Evolutionary conservation across 495 filamentous ascomycete genomes (phyloP).

Genomic region (Saxispiralis lemnorum): DNA sequence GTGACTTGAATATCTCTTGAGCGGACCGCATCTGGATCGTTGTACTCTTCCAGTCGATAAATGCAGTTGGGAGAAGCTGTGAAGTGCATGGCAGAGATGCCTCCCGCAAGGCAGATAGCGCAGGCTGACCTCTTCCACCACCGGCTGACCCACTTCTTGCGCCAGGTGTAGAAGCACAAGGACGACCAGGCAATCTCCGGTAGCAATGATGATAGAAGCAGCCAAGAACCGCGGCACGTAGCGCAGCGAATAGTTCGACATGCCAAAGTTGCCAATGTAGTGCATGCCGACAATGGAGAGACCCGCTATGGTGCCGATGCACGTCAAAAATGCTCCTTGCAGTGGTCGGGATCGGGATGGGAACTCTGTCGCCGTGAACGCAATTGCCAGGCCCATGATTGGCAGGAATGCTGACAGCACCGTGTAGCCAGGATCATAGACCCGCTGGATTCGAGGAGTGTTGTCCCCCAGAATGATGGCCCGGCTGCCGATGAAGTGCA

Average conservation of each 20-base stretch:
- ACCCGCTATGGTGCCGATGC: constrained; percentile 51
- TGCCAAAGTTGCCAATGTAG: constrained; percentile 70
- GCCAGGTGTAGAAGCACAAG: constrained; percentile 59
- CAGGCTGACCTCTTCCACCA: constrained; percentile 57
- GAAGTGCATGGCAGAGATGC: constrained; percentile 83
- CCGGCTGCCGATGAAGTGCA: constrained; percentile 75
- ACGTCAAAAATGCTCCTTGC: constrained; percentile 13
- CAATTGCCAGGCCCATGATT: constrained; percentile 50
- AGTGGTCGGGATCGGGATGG: constrained; percentile 1
- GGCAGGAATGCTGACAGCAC: constrained; percentile 67
- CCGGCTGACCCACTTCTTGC: constrained; percentile 57
- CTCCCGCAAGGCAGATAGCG: constrained; percentile 48
- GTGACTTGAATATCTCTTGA: constrained; percentile 29
- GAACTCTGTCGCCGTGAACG: constrained; percentile 44
- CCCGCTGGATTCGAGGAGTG: constrained; percentile 42
- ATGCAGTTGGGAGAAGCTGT: constrained; percentile 53
- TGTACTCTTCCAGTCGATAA: constrained; percentile 33
- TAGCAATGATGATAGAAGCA: constrained; percentile 53
- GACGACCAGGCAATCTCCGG: constrained; percentile 47
- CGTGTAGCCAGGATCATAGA: constrained; percentile 56
- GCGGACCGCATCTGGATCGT: constrained; percentile 17
- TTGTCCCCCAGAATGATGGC: constrained; percentile 54
- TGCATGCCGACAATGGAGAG: constrained; percentile 74
- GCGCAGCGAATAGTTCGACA: constrained; percentile 51
- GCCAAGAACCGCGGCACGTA: constrained; percentile 43